Evolutionary conservation across 768 basidiomycete genomes (phyloP).

Genomic region (Agrocybe praecox): DNA sequence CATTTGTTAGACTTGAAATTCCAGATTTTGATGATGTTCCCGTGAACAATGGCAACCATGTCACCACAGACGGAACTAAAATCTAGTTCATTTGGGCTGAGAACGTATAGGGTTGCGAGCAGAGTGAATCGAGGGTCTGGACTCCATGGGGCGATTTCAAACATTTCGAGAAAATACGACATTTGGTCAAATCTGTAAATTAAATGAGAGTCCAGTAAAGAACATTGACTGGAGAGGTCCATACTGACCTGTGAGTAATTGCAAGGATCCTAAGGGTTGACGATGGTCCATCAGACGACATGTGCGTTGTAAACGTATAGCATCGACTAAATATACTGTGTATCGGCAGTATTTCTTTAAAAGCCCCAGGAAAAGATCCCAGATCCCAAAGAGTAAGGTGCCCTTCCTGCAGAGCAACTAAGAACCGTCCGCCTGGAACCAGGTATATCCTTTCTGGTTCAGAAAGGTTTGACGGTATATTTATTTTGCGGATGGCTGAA

Average conservation of each 20-base stretch:
- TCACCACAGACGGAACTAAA: slow-evolving; percentile 14
- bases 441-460: slow-evolving; percentile 7
- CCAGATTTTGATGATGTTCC: slow-evolving; percentile 13
- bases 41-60: slow-evolving; percentile 9
- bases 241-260: neutral
- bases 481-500: neutral
- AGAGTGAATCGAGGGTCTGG: neutral
- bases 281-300: neutral
- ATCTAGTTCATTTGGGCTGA: neutral
- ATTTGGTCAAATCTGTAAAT: neutral
- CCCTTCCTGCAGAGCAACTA: slow-evolving; percentile 1
- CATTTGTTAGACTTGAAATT: slow-evolving; percentile 10
- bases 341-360: neutral
- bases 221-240: neutral
- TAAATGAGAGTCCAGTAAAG: neutral
- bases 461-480: neutral
- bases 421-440: slow-evolving; percentile 19
- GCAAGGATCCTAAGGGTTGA: slow-evolving; percentile 1
- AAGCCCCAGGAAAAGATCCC: neutral
- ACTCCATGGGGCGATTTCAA: slow-evolving; percentile 10
- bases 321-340: neutral
- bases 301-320: neutral
- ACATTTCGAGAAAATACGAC: slow-evolving; percentile 2
- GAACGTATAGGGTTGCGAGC: slow-evolving; percentile 1
- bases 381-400: slow-evolving; percentile 14